A percentile compares a stretch with the other conserved stretches of the same genome.
Conservation (phyloP, 148 eudicot species). For the Camellia granthamiana region DNA sequence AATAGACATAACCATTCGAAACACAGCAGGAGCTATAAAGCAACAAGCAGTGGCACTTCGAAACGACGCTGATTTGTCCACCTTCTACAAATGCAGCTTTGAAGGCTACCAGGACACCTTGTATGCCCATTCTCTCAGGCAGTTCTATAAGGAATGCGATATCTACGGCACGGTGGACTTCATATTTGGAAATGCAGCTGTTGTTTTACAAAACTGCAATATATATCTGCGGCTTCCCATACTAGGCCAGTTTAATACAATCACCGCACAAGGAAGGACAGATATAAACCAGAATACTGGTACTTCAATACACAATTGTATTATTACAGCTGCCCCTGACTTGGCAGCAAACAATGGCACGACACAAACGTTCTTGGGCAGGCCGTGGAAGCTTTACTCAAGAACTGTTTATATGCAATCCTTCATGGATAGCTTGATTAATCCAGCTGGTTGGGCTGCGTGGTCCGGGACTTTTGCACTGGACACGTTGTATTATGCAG, state of each 20-base stretch:
- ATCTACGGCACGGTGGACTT: slow-evolving; percentile 39
- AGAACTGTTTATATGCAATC: slow-evolving; percentile 21
- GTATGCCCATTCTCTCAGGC: slow-evolving; percentile 23
- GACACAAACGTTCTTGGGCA: slow-evolving; percentile 20
- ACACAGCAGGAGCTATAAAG: slow-evolving; percentile 31
- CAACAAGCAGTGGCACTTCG: slow-evolving; percentile 37
- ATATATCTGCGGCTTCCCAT: slow-evolving; percentile 19
- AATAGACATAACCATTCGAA: slow-evolving; percentile 27
- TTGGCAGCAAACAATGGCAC: background rate
- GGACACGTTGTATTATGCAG: slow-evolving; percentile 24
- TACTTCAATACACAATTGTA: slow-evolving; percentile 17
- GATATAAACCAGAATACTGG: slow-evolving; percentile 28
- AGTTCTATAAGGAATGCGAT: slow-evolving; percentile 33
- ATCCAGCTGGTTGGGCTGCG: slow-evolving; percentile 27
- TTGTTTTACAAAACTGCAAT: slow-evolving; percentile 28
- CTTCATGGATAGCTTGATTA: slow-evolving; percentile 10
- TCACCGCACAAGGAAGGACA: slow-evolving; percentile 28
- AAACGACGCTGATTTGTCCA: slow-evolving; percentile 20
- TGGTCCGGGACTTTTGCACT: slow-evolving; percentile 28
- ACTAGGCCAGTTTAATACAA: slow-evolving; percentile 13
- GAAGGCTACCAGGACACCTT: slow-evolving; percentile 41
- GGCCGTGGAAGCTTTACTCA: slow-evolving; percentile 32
- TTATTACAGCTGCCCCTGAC: slow-evolving; percentile 14
- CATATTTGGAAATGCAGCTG: slow-evolving; percentile 29
- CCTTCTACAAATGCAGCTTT: slow-evolving; percentile 34